Evolutionary conservation across 2,329 filamentous ascomycete species (phyloP), one percentile per base, ranked within the genome.

Genomic region (Fusarium domesticum): DNA sequence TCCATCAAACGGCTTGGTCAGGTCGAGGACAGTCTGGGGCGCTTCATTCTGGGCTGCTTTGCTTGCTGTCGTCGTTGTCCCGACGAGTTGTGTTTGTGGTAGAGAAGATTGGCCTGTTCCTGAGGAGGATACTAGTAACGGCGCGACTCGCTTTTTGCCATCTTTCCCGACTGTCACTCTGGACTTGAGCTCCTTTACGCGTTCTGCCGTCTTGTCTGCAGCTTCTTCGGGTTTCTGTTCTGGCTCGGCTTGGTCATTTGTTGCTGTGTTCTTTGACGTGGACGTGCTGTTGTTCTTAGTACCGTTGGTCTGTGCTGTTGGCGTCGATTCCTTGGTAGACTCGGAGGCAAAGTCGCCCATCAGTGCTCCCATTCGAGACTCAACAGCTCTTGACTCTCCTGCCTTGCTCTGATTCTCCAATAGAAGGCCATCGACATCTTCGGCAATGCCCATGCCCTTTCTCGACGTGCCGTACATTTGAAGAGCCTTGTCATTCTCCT

Each of bases 281-380:
- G 68, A 62, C 5, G 51, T 48, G n/a, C n/a, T n/a, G 15, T 45
- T 60, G 15, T 58, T 50, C 51, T 76, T 88, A 65, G 64, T 71
- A 0, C 76, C 77, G 42, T 79, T 80, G 18, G 70, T 68, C 23
- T 28, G 23, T 3, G 23, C 23, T n/a, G 64, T 70, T 41, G 71
- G 66, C 5, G 70, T 65, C 7, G 69, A 64, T 39, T 74, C 71
- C 32, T 81, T 80, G 4, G 75, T 71, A 25, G 81, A 80, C 5
- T 76, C 74, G 4, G 77, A 67, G 3, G 77, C 76, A 15, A 79
- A 78, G 61, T 96, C 91, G 6, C 92, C 92, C 93, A 98, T 98
- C 30, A 98, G 70, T n/a, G 92, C 92, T 11, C 93, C 93, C 93
- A 98, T 98, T 54, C 92, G 82, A 2, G 90, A 93, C 68, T 98